Evolutionary conservation across 2,329 filamentous ascomycete genomes (phyloP).

Genomic region (Juglanconis oblonga): DNA sequence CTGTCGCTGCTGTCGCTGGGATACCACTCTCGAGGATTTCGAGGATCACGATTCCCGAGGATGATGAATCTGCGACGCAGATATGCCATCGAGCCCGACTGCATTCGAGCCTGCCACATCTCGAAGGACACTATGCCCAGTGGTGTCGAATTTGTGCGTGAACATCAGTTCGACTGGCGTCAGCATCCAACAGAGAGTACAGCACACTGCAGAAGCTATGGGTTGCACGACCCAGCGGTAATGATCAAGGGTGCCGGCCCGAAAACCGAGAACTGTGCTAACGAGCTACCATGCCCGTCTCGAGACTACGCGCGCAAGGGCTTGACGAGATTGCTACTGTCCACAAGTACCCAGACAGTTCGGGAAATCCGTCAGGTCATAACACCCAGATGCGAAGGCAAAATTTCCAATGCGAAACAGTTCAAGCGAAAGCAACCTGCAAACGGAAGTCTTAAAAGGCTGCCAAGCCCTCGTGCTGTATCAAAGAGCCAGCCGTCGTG

Average conservation of each 20-base stretch:
- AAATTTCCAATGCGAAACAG: too few relatives aligned
- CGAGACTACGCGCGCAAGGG: too few relatives aligned
- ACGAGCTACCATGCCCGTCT: too few relatives aligned
- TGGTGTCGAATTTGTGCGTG: background rate
- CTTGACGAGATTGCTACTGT: too few relatives aligned
- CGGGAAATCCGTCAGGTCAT: too few relatives aligned
- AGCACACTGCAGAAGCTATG: background rate
- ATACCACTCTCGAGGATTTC: background rate
- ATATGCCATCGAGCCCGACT: background rate
- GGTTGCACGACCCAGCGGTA: background rate
- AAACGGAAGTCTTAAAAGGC: too few relatives aligned
- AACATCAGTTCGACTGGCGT: background rate
- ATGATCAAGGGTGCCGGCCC: too few relatives aligned
- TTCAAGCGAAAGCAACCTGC: too few relatives aligned
- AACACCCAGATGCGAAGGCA: too few relatives aligned
- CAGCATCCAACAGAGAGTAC: background rate
- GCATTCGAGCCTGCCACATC: background rate
- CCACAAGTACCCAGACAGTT: too few relatives aligned
- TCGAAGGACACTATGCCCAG: background rate
- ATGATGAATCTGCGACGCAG: background rate
- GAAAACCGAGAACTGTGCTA: too few relatives aligned
- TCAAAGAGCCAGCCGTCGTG: background rate
- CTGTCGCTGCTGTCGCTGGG: conserved; percentile 2
- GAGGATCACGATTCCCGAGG: background rate
- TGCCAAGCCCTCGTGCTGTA: background rate